Percentiles rank a stretch among this genome's conserved stretches.
Evolutionary conservation across 1,284 basidiomycete genomes (phyloP).

Genomic region (Baeospora myosura): DNA sequence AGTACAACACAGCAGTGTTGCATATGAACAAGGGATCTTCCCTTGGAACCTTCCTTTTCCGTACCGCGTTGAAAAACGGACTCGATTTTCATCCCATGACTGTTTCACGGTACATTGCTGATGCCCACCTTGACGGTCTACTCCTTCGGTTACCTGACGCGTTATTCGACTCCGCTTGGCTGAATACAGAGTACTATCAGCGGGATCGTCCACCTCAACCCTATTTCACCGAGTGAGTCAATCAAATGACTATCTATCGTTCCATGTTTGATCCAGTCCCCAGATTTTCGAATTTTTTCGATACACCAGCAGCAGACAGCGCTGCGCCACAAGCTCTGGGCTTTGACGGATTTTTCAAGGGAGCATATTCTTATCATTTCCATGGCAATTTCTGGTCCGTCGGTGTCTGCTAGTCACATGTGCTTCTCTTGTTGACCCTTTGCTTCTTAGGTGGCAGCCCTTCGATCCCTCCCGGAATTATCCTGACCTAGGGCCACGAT

Average conservation of each 20-base stretch:
- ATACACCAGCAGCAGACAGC: slow-evolving; percentile 54
- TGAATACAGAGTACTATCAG: slow-evolving; percentile 74
- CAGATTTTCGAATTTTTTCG: slow-evolving; percentile 68
- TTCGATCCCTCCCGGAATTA: slow-evolving; percentile 70
- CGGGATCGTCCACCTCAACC: slow-evolving; percentile 74
- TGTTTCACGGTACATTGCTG: slow-evolving; percentile 60
- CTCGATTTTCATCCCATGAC: slow-evolving; percentile 81
- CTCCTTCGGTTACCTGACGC: slow-evolving; percentile 69
- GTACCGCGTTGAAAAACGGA: slow-evolving; percentile 68
- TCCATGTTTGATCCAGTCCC: slow-evolving; percentile 1
- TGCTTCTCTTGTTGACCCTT: neutral
- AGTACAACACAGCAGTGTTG: slow-evolving; percentile 75
- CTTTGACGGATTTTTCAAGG: slow-evolving; percentile 76
- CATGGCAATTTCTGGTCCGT: slow-evolving; percentile 71
- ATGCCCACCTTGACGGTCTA: slow-evolving; percentile 59
- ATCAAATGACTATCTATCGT: neutral
- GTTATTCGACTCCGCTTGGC: slow-evolving; percentile 74
- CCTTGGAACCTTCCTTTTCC: slow-evolving; percentile 68
- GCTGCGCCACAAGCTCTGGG: slow-evolving; percentile 66
- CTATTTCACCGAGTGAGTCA: slow-evolving; percentile 60
- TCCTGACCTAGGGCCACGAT: slow-evolving; percentile 65
- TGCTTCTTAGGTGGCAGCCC: slow-evolving; percentile 56
- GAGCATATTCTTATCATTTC: slow-evolving; percentile 78
- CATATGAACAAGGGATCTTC: slow-evolving; percentile 68
- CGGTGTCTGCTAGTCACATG: neutral